Evolutionary conservation across 129 eudicot species (phyloP).

Genomic region (Cynara cardunculus): DNA sequence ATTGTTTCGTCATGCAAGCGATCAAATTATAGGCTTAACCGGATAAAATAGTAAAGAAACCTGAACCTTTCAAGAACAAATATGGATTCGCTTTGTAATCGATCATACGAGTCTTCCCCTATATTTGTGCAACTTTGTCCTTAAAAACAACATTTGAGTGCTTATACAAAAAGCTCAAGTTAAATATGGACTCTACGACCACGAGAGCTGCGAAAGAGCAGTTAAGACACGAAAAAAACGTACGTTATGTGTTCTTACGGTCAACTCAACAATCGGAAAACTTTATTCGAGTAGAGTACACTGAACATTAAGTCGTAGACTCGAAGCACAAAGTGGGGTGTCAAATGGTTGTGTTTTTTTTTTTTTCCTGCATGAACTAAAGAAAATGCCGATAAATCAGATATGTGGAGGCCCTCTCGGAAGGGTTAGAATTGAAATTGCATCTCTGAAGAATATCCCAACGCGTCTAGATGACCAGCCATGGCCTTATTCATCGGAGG

Average conservation of each 20-base stretch:
- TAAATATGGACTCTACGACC: background rate
- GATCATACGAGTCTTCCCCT: too few relatives aligned
- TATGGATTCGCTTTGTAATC: too few relatives aligned
- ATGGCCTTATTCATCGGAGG: slow-evolving; percentile 99
- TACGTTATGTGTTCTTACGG: slow-evolving; percentile 9
- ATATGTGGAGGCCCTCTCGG: slow-evolving; percentile 6
- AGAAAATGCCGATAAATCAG: slow-evolving; percentile 5
- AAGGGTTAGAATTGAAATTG: slow-evolving; percentile 79
- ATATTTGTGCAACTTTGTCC: background rate
- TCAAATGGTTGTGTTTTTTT: slow-evolving; percentile 13
- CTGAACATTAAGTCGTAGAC: background rate
- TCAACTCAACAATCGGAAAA: slow-evolving; percentile 15
- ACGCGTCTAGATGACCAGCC: slow-evolving; percentile 92
- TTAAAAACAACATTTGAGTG: background rate
- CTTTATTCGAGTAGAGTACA: slow-evolving; percentile 27
- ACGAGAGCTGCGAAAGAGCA: background rate
- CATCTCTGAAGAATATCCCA: slow-evolving; percentile 81
- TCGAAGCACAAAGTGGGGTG: slow-evolving; percentile 6
- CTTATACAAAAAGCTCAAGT: background rate
- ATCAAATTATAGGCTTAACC: too few relatives aligned
- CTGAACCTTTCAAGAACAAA: too few relatives aligned
- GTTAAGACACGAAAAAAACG: background rate
- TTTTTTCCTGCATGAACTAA: background rate
- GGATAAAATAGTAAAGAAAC: too few relatives aligned
- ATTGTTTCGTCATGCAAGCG: too few relatives aligned